Evolutionary conservation across 495 filamentous ascomycete genomes (phyloP), one percentile per base, ranked within the genome.

Genomic region (Parachaetomium inaequale): DNA sequence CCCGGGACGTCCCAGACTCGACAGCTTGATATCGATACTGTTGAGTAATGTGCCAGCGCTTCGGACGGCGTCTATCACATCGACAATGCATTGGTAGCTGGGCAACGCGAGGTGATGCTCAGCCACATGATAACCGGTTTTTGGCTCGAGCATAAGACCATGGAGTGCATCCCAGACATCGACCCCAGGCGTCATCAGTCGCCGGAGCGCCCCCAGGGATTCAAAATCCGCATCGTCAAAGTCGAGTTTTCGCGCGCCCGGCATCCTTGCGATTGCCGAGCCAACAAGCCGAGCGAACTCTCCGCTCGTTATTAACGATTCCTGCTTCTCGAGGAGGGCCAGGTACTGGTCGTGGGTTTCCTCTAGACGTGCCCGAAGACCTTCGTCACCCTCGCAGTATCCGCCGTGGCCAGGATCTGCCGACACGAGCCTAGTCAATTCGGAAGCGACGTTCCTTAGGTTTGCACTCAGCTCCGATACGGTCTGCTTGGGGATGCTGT

Each of bases 181-280:
- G 12, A 0, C 45, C 31, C 32, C 45, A 8, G 53, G 21, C 4
- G 7, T 21, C 52, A 50, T 40, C 38, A 42, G 12, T 15, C n/a
- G n/a, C n/a, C n/a, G n/a, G 17, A 1, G 8, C 10, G 31, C 12
- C 3, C 31, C 4, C 21, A 42, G 2, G 17, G 25, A 14, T 1
- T 2, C 1, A 2, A 32, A 32, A 43, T 17, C 5, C n/a, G n/a
- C 15, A 43, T 62, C 52, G 1, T n/a, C 6, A 26, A 63, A 57
- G 1, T 29, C 31, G 12, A 63, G 32, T 7, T 19, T 21, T 31
- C 61, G 42, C 26, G 53, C 53, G 23, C 31, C 14, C 6, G 61
- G 53, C 61, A 63, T 63, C 53, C 43, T 63, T 28, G 61, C 31
- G 10, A 63, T 55, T 15, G 61, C 61, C 1, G 45, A 51, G 53